phyloP scores from a whole-genome alignment of 768 basidiomycete species.

The Boletus bicolor region DNA sequence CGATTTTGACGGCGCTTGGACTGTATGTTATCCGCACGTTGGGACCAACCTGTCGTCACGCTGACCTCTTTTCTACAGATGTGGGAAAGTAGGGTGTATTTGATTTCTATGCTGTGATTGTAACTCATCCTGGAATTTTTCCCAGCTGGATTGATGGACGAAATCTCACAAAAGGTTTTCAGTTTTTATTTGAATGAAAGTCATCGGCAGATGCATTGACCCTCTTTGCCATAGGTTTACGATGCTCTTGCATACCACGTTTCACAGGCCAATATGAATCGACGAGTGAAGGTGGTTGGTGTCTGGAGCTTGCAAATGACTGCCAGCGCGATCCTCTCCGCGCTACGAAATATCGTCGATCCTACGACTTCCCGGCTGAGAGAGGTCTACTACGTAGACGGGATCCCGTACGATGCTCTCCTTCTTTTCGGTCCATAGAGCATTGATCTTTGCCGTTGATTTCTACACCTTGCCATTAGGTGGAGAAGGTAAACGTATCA shows the following conservation, averaged over 20 bases:
- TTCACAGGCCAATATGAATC: constrained; percentile 82
- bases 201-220: not conserved
- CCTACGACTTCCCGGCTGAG: constrained; percentile 42
- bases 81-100: constrained; percentile 76
- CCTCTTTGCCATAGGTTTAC: constrained; percentile 54
- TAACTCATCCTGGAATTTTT: constrained; percentile 13
- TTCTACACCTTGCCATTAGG: constrained; percentile 3
- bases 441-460: constrained; percentile 8
- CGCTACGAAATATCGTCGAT: constrained; percentile 74
- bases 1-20: constrained; percentile 97
- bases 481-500: not conserved
- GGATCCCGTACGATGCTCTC: constrained; percentile 30
- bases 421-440: constrained; percentile 22
- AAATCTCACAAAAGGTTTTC: constrained; percentile 77
- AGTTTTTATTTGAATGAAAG: not conserved
- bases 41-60: not conserved
- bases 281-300: constrained; percentile 85
- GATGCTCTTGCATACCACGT: constrained; percentile 96
- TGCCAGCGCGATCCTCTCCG: constrained; percentile 77
- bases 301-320: constrained; percentile 96
- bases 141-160: constrained; percentile 89
- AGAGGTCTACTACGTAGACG: constrained; percentile 31
- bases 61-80: constrained; percentile 46
- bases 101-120: not conserved
- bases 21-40: constrained; percentile 50